Conservation (phyloP, 192 early-diverging fungal genomes). For the Chytriomyces confervae region DNA sequence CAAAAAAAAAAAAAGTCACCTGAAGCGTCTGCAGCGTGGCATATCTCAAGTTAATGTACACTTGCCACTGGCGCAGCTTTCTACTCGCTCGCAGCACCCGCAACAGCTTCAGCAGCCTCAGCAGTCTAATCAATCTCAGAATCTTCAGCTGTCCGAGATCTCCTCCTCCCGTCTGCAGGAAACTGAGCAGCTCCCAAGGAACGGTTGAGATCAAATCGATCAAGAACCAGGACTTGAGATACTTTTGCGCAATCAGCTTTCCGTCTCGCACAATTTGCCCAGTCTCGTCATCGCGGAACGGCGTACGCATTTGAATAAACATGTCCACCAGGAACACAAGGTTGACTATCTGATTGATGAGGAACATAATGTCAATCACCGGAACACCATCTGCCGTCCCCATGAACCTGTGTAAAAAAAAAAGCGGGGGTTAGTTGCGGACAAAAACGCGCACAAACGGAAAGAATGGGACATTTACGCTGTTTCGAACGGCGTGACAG, state of each 20-base stretch:
- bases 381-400: neutral
- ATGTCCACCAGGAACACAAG: constrained; percentile 57
- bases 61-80: constrained; percentile 55
- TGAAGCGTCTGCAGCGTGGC: constrained; percentile 50
- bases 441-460: neutral
- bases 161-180: constrained; percentile 3
- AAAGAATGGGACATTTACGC: constrained; percentile 47
- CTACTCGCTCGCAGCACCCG: constrained; percentile 56
- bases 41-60: constrained; percentile 51
- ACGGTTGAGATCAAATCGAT: constrained; percentile 55
- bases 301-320: constrained; percentile 56
- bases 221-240: constrained; percentile 51
- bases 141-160: constrained; percentile 43
- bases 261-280: constrained; percentile 49
- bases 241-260: constrained; percentile 38
- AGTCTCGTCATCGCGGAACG: constrained; percentile 53
- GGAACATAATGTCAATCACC: constrained; percentile 55
- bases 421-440: neutral
- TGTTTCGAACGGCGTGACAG: constrained; percentile 58
- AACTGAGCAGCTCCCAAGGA: constrained; percentile 51
- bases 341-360: constrained; percentile 56
- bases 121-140: constrained; percentile 50
- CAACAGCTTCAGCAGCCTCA: constrained; percentile 55
- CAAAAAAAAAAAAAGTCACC: constrained; percentile 34
- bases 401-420: neutral